Evolutionary conservation across 208 protist species (phyloP).

Genomic region (Sergeia podlipaevii): DNA sequence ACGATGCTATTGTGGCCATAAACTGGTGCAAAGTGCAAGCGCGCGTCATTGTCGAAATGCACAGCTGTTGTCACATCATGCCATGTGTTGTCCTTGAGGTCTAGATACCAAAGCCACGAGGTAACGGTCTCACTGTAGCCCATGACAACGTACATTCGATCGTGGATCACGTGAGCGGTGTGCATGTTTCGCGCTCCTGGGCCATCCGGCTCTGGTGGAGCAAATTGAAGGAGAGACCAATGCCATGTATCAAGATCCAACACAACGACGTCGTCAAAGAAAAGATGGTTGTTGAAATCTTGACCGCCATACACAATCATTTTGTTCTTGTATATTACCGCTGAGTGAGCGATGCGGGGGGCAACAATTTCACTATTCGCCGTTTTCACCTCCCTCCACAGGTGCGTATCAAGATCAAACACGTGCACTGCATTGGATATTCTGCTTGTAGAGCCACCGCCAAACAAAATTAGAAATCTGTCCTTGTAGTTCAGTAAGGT

Average conservation of each 20-base stretch:
- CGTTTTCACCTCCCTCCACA: constrained; percentile 32
- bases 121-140: constrained; percentile 25
- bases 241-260: constrained; percentile 66
- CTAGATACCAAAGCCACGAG: constrained; percentile 57
- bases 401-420: constrained; percentile 42
- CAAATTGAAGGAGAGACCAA: constrained; percentile 53
- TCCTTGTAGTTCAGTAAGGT: constrained; percentile 68
- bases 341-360: constrained; percentile 58
- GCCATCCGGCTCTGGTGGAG: constrained; percentile 44
- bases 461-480: constrained; percentile 73
- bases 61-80: constrained; percentile 25
- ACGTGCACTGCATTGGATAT: constrained; percentile 49
- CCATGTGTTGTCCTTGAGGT: constrained; percentile 48
- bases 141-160: constrained; percentile 83
- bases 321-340: constrained; percentile 65
- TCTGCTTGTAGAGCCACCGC: constrained; percentile 46
- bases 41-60: constrained; percentile 13
- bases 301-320: constrained; percentile 89
- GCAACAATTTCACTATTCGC: constrained; percentile 36
- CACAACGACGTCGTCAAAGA: constrained; percentile 60
- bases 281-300: constrained; percentile 25
- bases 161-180: constrained; percentile 50
- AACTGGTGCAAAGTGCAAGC: constrained; percentile 29
- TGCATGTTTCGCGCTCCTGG: constrained; percentile 72
- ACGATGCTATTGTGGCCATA: constrained; percentile 60